Evolutionary conservation across 306 rosid genomes (phyloP).

Genomic region (Biancaea sappan): DNA sequence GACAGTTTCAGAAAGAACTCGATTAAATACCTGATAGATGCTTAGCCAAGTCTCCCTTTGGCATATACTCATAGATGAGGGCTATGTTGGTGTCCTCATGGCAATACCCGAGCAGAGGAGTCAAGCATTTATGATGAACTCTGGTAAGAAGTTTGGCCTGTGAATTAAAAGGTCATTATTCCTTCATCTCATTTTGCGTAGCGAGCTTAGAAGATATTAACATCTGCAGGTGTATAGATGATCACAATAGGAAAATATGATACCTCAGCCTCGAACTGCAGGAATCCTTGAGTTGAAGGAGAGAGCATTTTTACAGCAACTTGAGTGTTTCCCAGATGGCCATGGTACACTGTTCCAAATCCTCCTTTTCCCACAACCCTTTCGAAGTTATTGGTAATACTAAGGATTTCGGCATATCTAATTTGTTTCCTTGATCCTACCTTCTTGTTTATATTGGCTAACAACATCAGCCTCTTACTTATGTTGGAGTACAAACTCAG

Average conservation of each 20-base stretch:
- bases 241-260: not conserved
- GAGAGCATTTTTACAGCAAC: too few relatives aligned
- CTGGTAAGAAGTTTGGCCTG: conserved; percentile 36
- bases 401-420: too few relatives aligned
- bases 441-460: too few relatives aligned
- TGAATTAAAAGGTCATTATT: not conserved
- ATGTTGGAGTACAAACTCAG: too few relatives aligned
- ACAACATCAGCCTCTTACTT: too few relatives aligned
- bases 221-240: not conserved
- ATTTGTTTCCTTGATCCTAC: too few relatives aligned
- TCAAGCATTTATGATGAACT: conserved; percentile 41
- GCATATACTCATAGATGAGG: conserved; percentile 40
- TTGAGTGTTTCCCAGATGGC: too few relatives aligned
- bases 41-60: conserved; percentile 29
- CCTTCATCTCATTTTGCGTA: not conserved
- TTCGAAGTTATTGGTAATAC: too few relatives aligned
- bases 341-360: too few relatives aligned
- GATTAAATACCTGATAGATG: conserved; percentile 16
- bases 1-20: not conserved
- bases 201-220: not conserved
- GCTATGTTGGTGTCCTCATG: conserved; percentile 19
- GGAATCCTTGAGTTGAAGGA: too few relatives aligned
- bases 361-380: too few relatives aligned
- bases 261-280: too few relatives aligned
- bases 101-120: conserved; percentile 33